Evolutionary conservation across 2,329 filamentous ascomycete species (phyloP), one percentile per base, ranked within the genome.

Genomic region (Pseudocercospora fijiensis): DNA sequence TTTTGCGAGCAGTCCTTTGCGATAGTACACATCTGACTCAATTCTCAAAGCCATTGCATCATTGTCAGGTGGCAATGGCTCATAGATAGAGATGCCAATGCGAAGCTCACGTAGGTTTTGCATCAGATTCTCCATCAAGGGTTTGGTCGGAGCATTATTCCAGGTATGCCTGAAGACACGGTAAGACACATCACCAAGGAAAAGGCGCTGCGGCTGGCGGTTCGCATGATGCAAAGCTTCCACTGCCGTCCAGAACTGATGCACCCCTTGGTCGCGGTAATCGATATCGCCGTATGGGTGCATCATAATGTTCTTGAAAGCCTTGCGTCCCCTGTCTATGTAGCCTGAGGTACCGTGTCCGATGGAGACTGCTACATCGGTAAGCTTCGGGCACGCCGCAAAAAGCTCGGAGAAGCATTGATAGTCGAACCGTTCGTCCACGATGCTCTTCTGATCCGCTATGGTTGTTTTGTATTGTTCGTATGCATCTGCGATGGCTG

Each of bases 161-260:
- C 58, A 61, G 13, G 20, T 26, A 1, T 4, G 6, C 37, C 27
- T 24, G 18, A 61, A 20, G 3, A 61, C 16, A 7, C 49, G 49
- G 33, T 45, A 37, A 3, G 58, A 61, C n/a, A 61, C 22, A 28
- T 53, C 18, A 16, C 18, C n/a, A 3, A 37, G 52, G n/a, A 37
- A 57, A 37, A 62, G 57, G 16, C 10, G 13, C 24, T 41, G n/a
- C 28, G n/a, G 26, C 11, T n/a, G 43, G 16, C 27, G 57, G 16
- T 51, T n/a, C 10, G 60, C 27, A 6, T 58, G 10, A 18, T 45
- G 9, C 20, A 62, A 18, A 24, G 60, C 60, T 18, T 58, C 11
- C 7, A 57, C 22, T 9, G 51, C 30, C 13, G 37, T 51, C 60
- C 52, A 62, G 41, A 62, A 62, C 18, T 62, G 60, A 41, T 62